Base-by-base conservation (phyloP, 129 eudicot species). In the Tanacetum coccineum region DNA sequence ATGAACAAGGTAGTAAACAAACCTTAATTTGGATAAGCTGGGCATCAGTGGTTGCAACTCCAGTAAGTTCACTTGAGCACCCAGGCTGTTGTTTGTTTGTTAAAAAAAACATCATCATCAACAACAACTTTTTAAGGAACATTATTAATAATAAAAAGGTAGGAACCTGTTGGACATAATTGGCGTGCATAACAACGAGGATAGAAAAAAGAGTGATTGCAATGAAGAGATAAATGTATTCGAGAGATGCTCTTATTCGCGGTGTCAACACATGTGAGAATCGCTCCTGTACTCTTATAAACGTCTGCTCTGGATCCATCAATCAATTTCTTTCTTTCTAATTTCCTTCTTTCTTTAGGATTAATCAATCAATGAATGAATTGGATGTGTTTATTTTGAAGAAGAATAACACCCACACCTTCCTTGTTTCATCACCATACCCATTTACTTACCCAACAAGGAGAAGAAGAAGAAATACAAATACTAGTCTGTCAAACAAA, bases 261-360 rank as follows among this genome's bases (percentile, higher is more conserved):
- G 98, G 98, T 8, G 78, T 83, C 26, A 92, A 76, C 75, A 92
- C 84, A 78, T 92, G 89, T 0, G 98, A 81, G 66, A 92, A 92
- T 70, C 98, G 68, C 74, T 92, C 98, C 70, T 92, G 98, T 9
- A 92, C 95, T 79, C 96, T 66, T 4, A 92, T 92, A 71, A 92
- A 92, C 39, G 96, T 87, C 85, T 92, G 98, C 72, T 92, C 98
- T 6, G 96, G 98, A 92, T 92, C 98, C 98, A 92, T 91, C n/a
- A 22, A 22, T 22, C 25, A 0, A 22, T 32, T 36, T 1, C 2
- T 0, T 0, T 1, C 9, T 36, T 6, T 8, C 42, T 36, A 22
- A 0, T 22, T 36, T 36, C 9, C 2, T 36, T 36, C 9, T 36
- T 36, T 36, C 42, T 36, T 55, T 55, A 26, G 66, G 59, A 71